Evolutionary conservation across 2,329 filamentous ascomycete genomes (phyloP).

Genomic region (Colletotrichum acutatum): DNA sequence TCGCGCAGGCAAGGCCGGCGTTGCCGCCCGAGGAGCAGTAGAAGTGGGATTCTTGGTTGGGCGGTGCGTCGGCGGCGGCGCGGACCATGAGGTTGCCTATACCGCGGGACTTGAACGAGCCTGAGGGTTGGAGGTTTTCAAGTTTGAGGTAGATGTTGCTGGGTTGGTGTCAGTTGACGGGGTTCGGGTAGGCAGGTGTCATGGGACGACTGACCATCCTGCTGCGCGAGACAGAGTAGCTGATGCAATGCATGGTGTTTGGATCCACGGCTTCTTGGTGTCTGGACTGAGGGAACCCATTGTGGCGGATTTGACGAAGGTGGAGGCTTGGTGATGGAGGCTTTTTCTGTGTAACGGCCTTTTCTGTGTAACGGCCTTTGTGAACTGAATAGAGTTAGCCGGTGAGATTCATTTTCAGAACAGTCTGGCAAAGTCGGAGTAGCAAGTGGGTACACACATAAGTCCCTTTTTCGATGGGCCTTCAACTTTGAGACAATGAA

Average conservation of each 20-base stretch:
- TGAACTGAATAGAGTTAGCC: background rate
- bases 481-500: background rate
- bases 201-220: slow-evolving; percentile 69
- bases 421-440: background rate
- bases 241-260: slow-evolving; percentile 78
- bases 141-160: slow-evolving; percentile 87
- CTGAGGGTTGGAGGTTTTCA: slow-evolving; percentile 85
- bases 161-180: slow-evolving; percentile 17
- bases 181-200: slow-evolving; percentile 19
- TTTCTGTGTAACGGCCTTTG: too few relatives aligned
- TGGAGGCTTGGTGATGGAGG: too few relatives aligned
- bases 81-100: slow-evolving; percentile 77
- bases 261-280: slow-evolving; percentile 69
- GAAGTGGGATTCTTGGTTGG: slow-evolving; percentile 68
- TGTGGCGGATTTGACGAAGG: slow-evolving; percentile 8
- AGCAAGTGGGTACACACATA: background rate
- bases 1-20: slow-evolving; percentile 84
- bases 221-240: slow-evolving; percentile 73
- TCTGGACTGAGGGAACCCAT: slow-evolving; percentile 55
- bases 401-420: background rate
- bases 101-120: slow-evolving; percentile 86
- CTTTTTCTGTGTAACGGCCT: background rate
- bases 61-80: slow-evolving; percentile 47
- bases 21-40: slow-evolving; percentile 87
- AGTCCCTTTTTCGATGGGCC: background rate